Percentiles rank a stretch among this genome's conserved stretches.
Conservation (phyloP, 176 grass and related monocot genomes). For the Lolium perenne region DNA sequence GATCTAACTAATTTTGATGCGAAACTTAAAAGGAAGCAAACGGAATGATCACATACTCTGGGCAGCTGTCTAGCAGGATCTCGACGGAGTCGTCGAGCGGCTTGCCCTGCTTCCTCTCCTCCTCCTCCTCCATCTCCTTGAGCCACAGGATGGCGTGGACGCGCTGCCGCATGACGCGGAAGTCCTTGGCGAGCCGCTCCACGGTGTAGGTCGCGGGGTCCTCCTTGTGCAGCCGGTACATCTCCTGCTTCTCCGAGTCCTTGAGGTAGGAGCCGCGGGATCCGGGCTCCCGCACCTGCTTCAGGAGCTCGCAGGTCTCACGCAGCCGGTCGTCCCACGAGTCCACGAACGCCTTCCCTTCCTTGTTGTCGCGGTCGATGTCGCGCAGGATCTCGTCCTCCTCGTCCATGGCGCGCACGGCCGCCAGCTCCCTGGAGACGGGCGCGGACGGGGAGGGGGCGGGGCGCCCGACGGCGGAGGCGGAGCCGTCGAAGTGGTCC, state of each 20-base stretch:
- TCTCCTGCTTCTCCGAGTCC: conserved; percentile 93
- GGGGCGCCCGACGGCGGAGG: conserved; percentile 37
- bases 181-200: conserved; percentile 95
- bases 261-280: conserved; percentile 81
- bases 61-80: conserved; percentile 90
- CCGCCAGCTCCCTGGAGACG: conserved; percentile 39
- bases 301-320: conserved; percentile 77
- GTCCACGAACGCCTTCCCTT: conserved; percentile 61
- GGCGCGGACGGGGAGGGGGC: conserved; percentile 27
- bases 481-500: conserved; percentile 90
- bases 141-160: conserved; percentile 97
- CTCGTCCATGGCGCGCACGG: conserved; percentile 65
- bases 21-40: conserved; percentile 32
- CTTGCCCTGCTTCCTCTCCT: conserved; percentile 81
- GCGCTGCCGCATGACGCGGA: conserved; percentile 90
- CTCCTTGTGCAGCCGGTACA: conserved; percentile 95
- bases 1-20: conserved; percentile 17
- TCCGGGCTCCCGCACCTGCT: conserved; percentile 84
- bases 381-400: conserved; percentile 56
- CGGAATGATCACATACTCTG: conserved; percentile 61
- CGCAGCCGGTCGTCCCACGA: conserved; percentile 61
- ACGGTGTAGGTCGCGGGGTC: conserved; percentile 81
- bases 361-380: conserved; percentile 45
- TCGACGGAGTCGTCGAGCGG: conserved; percentile 93
- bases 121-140: conserved; percentile 94